Base-by-base conservation (phyloP, 371 early-diverging fungal species). In the Mucor velutinosus region DNA sequence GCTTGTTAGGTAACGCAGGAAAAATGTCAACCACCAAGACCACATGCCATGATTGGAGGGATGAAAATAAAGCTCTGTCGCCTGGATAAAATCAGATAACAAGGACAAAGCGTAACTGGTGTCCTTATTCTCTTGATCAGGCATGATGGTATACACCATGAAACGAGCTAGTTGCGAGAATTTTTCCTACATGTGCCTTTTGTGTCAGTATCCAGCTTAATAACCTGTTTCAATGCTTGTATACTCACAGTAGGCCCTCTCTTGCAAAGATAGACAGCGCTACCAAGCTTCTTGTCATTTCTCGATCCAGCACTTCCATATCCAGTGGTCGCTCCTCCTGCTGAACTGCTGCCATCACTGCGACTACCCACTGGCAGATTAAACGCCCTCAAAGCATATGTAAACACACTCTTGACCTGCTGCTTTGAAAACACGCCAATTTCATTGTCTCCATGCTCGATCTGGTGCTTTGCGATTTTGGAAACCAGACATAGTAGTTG, bases 31-130 rank as follows among this genome's bases (percentile, higher is more conserved):
- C 11, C 73, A 73, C 53, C 78, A 82, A 8, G 91, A 88, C 96
- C 97, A 96, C 37, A 76, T 66, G 3, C 97, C 97, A 67, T 82
- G 80, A 73, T 97, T 97, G 7, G 94, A 94, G 6, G 97, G 97
- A 71, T 97, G 96, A 70, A 82, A 95, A 65, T 89, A 95, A 0
- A 92, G 86, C 76, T 96, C 97, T 25, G 89, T 87, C 29, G 95
- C 94, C 64, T 92, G 94, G 45, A 96, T 89, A 51, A 95, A 62
- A 45, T 91, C 87, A 25, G 81, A 75, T 49, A 96, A 81, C 45
- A 86, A 87, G 27, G 84, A 71, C 55, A 95, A 67, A 5, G 90
- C 77, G 32, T 71, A 75, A 19, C 74, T 68, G 2, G 62, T 62
- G 25, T 57, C 60, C 2, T 73, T 55, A 21, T 71, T 64, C 7